These are phyloP conservation scores for Plantago major DNA, from an alignment of 257 asterid species.

Conservation along the genomic window DNA sequence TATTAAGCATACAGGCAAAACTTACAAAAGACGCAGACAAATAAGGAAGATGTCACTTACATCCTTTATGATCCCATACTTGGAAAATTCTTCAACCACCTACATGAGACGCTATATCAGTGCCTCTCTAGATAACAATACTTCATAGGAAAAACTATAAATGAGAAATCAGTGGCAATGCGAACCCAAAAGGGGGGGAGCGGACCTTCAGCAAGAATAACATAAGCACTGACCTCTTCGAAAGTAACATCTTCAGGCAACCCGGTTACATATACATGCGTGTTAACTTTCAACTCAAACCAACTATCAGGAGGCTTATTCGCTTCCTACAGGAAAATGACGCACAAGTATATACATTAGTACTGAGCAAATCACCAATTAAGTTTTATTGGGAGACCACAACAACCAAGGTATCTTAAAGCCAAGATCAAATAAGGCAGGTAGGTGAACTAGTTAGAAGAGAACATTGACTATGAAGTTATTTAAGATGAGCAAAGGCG, in stretches of 20 bases:
- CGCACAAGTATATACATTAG: conserved; percentile 17
- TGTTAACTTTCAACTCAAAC: conserved; percentile 96
- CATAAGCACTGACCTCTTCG: conserved; percentile 69
- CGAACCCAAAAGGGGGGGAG: background rate
- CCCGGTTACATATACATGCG: conserved; percentile 91
- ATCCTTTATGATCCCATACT: conserved; percentile 95
- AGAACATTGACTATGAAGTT: conserved; percentile 5
- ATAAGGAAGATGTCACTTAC: conserved; percentile 36
- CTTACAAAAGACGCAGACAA: background rate
- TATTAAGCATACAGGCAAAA: background rate
- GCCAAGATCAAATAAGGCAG: background rate
- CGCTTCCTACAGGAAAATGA: conserved; percentile 55
- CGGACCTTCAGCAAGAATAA: conserved; percentile 3
- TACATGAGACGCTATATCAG: conserved; percentile 39
- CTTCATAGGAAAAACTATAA: background rate
- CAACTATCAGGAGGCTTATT: conserved; percentile 94
- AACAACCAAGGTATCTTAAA: background rate
- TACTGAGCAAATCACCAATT: background rate
- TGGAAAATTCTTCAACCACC: conserved; percentile 86
- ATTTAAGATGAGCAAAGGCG: background rate
- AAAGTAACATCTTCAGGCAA: conserved; percentile 88
- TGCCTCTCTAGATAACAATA: conserved; percentile 18
- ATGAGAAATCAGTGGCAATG: no score
- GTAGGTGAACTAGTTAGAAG: conserved; percentile 2
- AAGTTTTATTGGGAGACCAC: conserved; percentile 1